Percentiles rank a stretch among this genome's conserved stretches.
These are phyloP conservation scores for Spergularia bocconei DNA, from an alignment of 148 eudicot species.

Conservation along the genomic window DNA sequence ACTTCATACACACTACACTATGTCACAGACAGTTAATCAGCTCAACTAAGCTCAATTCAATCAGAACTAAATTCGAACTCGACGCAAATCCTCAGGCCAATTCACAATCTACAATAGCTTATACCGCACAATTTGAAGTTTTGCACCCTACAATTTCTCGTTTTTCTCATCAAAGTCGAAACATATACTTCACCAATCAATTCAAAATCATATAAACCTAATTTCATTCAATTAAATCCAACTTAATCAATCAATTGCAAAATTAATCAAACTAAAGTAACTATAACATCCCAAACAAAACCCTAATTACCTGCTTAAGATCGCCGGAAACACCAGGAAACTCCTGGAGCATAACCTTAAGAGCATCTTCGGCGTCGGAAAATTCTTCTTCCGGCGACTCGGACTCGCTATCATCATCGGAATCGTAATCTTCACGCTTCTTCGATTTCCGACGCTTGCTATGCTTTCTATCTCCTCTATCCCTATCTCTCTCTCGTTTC, in stretches of 20 bases:
- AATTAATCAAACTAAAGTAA: background rate
- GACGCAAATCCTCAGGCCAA: background rate
- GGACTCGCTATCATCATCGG: conserved; percentile 42
- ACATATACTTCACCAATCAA: background rate
- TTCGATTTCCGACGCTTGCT: conserved; percentile 31
- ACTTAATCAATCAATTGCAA: background rate
- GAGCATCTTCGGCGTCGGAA: conserved; percentile 39
- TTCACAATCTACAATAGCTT: background rate
- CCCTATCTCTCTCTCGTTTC: conserved; percentile 30
- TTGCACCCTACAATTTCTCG: background rate
- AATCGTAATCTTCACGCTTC: conserved; percentile 31
- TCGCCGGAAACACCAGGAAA: conserved; percentile 77
- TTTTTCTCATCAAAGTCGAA: background rate
- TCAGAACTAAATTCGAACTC: background rate
- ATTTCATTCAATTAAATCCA: background rate
- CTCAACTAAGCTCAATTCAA: background rate
- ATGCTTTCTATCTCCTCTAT: conserved; percentile 29
- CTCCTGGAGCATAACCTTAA: conserved; percentile 48
- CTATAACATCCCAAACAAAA: background rate
- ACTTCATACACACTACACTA: background rate
- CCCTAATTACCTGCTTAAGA: conserved; percentile 43
- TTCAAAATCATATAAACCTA: background rate
- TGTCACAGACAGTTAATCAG: background rate
- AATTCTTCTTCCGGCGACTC: conserved; percentile 26
- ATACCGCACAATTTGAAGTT: background rate